Percentiles rank a stretch among this genome's conserved stretches.
Evolutionary conservation across 31 red algal genomes (phyloP).

Genomic region (Porphyra umbilicalis): DNA sequence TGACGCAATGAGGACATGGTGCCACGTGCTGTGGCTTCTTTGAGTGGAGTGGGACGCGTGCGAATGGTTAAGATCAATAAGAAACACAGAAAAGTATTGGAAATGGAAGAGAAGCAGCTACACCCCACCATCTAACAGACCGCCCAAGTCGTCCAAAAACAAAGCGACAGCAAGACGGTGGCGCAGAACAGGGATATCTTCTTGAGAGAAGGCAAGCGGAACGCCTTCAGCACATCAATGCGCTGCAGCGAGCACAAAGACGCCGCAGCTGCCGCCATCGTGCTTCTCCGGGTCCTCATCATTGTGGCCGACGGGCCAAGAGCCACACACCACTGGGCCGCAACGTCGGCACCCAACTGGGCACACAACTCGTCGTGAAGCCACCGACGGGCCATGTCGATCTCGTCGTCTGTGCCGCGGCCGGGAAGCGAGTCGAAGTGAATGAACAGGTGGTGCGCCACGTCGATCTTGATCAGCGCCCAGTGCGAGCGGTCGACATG

Average conservation of each 20-base stretch:
- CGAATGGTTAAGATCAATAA: no score
- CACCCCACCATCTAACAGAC: no score
- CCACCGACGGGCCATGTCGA: conserved; percentile 31
- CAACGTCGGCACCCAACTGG: conserved; percentile 22
- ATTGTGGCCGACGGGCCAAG: conserved; percentile 27
- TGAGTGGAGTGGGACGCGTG: no score
- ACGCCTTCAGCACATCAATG: conserved; percentile 39
- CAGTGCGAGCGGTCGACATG: conserved; percentile 55
- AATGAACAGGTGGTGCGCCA: conserved; percentile 12
- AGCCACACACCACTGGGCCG: conserved; percentile 21
- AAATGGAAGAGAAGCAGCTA: no score
- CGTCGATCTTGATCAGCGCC: conserved; percentile 48
- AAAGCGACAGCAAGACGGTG: conserved; percentile 37
- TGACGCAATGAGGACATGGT: no score
- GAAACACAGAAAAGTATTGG: no score
- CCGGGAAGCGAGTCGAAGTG: conserved; percentile 42
- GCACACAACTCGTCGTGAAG: conserved; percentile 45
- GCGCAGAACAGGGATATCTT: conserved; percentile 38
- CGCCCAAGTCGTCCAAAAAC: no score
- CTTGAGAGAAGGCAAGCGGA: conserved; percentile 34
- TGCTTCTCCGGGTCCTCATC: conserved; percentile 27
- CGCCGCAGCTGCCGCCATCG: conserved; percentile 62
- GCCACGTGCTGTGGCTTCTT: no score
- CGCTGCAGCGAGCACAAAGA: conserved; percentile 55
- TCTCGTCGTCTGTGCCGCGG: conserved; percentile 2